Evolutionary conservation across 768 basidiomycete genomes (phyloP).

Genomic region (Phlegmacium glaucopus): DNA sequence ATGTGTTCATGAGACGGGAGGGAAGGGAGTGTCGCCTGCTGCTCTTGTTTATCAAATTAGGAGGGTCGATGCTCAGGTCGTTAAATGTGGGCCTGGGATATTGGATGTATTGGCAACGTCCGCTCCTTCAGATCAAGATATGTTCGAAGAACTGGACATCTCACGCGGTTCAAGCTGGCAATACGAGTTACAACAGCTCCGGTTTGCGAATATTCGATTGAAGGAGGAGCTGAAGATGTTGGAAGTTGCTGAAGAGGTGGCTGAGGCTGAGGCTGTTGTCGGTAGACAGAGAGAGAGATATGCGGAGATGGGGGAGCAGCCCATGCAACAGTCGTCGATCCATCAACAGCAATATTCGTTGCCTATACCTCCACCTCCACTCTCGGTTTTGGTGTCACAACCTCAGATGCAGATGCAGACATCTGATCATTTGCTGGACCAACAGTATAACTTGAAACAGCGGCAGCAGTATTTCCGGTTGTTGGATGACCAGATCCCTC

Average conservation of each 20-base stretch:
- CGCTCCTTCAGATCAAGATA: constrained; percentile 25
- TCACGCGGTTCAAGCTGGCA: constrained; percentile 82
- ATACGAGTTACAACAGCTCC: constrained; percentile 85
- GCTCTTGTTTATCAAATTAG: constrained; percentile 38
- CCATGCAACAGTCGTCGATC: neutral
- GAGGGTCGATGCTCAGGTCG: constrained; percentile 20
- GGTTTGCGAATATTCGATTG: constrained; percentile 35
- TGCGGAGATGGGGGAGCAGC: neutral
- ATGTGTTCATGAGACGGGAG: constrained; percentile 5
- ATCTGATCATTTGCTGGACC: neutral
- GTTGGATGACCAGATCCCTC: no score
- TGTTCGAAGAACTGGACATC: constrained; percentile 74
- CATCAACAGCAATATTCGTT: neutral
- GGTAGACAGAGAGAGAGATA: neutral
- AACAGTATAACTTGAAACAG: neutral
- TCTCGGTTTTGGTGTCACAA: no score
- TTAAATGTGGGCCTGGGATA: constrained; percentile 4
- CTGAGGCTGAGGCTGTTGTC: neutral
- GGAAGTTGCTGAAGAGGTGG: constrained; percentile 10
- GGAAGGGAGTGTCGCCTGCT: constrained; percentile 28
- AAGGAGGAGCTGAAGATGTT: constrained; percentile 15
- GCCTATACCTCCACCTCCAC: no score
- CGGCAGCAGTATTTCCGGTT: neutral
- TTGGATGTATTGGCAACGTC: neutral
- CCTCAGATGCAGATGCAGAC: neutral